Percentiles rank a stretch among this genome's conserved stretches.
Conservation (phyloP, 2,329 filamentous ascomycete species). For the Drechslerella dactyloides region DNA sequence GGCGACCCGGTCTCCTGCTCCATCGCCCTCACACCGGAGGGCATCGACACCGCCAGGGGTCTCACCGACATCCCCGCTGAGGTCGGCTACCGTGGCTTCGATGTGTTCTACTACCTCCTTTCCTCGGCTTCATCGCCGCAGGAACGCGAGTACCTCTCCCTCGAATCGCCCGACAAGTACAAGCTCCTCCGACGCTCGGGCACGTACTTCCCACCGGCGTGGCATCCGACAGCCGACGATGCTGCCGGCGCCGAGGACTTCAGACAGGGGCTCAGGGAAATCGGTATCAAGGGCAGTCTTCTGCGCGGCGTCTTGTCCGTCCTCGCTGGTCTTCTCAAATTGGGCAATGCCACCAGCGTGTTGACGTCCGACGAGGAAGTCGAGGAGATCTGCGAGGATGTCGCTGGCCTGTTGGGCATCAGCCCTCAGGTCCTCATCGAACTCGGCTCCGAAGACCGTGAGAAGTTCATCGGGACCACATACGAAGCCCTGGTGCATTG, state of each 20-base stretch:
- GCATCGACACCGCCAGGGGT: slow-evolving; percentile 82
- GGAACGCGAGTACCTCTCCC: slow-evolving; percentile 84
- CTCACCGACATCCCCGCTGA: slow-evolving; percentile 80
- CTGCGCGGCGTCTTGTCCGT: slow-evolving; percentile 84
- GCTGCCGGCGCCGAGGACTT: slow-evolving; percentile 92
- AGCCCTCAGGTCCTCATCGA: slow-evolving; percentile 80
- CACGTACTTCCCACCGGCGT: slow-evolving; percentile 84
- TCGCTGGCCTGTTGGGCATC: slow-evolving; percentile 81
- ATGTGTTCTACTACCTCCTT: slow-evolving; percentile 96
- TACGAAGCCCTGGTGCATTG: slow-evolving; percentile 96
- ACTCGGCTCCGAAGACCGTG: slow-evolving; percentile 82
- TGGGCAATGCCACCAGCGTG: slow-evolving; percentile 88
- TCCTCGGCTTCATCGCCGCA: slow-evolving; percentile 87
- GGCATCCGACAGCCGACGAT: slow-evolving; percentile 91
- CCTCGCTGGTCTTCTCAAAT: slow-evolving; percentile 83
- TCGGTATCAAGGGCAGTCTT: slow-evolving; percentile 87
- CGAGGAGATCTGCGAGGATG: slow-evolving; percentile 87
- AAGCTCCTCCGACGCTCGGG: slow-evolving; percentile 78
- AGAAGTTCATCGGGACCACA: slow-evolving; percentile 79
- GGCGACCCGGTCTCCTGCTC: slow-evolving; percentile 78
- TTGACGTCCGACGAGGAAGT: slow-evolving; percentile 81
- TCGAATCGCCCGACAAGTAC: slow-evolving; percentile 79
- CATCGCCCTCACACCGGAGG: slow-evolving; percentile 80
- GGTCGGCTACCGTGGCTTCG: slow-evolving; percentile 86
- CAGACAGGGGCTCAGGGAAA: slow-evolving; percentile 80